Evolutionary conservation across 2,329 filamentous ascomycete species (phyloP).

Genomic region (Penicillium thymicola): DNA sequence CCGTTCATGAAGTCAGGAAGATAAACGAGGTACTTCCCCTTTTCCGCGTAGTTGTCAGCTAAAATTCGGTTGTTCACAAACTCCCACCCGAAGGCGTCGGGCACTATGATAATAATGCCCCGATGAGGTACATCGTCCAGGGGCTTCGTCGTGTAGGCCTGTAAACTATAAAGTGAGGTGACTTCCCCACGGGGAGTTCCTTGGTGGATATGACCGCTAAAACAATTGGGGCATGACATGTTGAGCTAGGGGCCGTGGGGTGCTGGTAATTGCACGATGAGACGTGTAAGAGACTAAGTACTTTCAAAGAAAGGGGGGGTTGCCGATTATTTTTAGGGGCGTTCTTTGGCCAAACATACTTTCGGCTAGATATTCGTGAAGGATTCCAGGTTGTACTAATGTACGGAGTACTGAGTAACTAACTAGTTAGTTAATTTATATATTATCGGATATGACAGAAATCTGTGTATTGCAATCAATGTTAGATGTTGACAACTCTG

Average conservation of each 20-base stretch:
- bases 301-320: neutral
- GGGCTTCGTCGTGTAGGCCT: neutral
- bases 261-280: neutral
- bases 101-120: conserved; percentile 53
- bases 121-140: conserved; percentile 11
- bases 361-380: neutral
- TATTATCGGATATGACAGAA: too few relatives aligned
- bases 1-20: conserved; percentile 58
- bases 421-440: too few relatives aligned
- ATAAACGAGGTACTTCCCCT: conserved; percentile 51
- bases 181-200: conserved; percentile 1
- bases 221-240: neutral
- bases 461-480: too few relatives aligned
- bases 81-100: conserved; percentile 56
- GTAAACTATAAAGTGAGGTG: neutral
- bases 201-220: neutral
- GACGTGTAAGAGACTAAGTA: neutral
- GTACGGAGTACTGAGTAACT: too few relatives aligned
- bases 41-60: conserved; percentile 54
- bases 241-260: neutral
- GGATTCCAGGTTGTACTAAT: too few relatives aligned
- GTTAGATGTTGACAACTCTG: too few relatives aligned
- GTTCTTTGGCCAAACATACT: neutral
- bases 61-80: conserved; percentile 54
- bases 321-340: neutral